These are phyloP conservation scores for Kappamyces sp. DNA, from an alignment of 192 early-diverging fungal genomes.

Conservation along the genomic window DNA sequence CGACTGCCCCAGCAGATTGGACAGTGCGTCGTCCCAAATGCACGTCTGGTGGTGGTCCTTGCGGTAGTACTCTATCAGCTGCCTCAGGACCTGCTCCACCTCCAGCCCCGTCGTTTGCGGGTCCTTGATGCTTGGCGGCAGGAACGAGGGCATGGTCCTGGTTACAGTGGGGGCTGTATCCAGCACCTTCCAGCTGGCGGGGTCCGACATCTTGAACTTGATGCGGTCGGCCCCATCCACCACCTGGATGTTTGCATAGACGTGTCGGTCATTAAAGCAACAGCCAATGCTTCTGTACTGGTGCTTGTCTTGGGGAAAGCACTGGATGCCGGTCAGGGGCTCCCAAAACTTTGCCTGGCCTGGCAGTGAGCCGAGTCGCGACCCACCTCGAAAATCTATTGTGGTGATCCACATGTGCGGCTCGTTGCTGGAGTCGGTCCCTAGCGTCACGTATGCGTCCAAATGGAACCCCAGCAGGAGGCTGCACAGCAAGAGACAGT, in stretches of 20 bases:
- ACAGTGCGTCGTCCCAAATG: slow-evolving; percentile 6
- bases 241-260: slow-evolving; percentile 11
- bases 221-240: neutral
- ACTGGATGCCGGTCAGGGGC: slow-evolving; percentile 9
- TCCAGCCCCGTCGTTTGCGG: neutral
- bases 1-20: neutral
- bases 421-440: slow-evolving; percentile 2
- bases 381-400: slow-evolving; percentile 10
- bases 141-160: neutral
- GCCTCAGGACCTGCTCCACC: neutral
- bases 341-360: slow-evolving; percentile 15
- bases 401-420: slow-evolving; percentile 13
- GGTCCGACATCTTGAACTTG: slow-evolving; percentile 8
- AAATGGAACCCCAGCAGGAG: slow-evolving; percentile 13
- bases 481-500: slow-evolving; percentile 13
- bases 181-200: slow-evolving; percentile 4
- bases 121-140: neutral
- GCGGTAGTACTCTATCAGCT: slow-evolving; percentile 11
- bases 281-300: slow-evolving; percentile 11
- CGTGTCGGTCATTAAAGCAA: slow-evolving; percentile 4
- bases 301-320: slow-evolving; percentile 5
- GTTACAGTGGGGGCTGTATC: neutral
- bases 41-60: neutral
- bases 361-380: neutral
- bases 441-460: slow-evolving; percentile 9